Base-by-base conservation (phyloP, 1,284 basidiomycete species). In the Malassezia psittaci region DNA sequence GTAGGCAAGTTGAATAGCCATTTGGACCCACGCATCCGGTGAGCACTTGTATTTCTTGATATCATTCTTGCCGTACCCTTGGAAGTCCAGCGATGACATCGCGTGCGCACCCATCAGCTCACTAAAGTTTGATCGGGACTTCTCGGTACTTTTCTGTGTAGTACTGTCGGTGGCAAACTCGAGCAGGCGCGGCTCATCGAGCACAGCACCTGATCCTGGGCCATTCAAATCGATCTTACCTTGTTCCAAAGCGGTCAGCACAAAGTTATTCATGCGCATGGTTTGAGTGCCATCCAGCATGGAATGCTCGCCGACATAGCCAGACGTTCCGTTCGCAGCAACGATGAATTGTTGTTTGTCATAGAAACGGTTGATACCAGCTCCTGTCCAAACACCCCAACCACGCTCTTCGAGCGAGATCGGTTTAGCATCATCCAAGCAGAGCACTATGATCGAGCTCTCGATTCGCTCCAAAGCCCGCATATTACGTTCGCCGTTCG, bases 201-300 rank as follows among this genome's bases (percentile, higher is more conserved):
- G 80, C 12, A 88, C 79, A 21, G 77, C 71, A 37, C 77, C 67
- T 29, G 78, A 77, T 1, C 79, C 78, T n/a, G 54, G 51, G 47
- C 77, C 76, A 8, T 63, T 44, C 33, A 81, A 76, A 61, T 90
- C 84, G 61, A 87, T 81, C 76, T 88, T 90, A 67, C 83, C 82
- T n/a, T 82, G 79, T 6, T 83, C 83, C 43, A 96, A 78, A 0
- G 85, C 82, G 13, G 83, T 87, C 41, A 96, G 78, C 52, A 90
- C 79, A 76, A 91, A 99, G 76, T 99, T 93, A 79, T 94, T 96
- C 79, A 96, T 77, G 52, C 93, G 85, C 34, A 96, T 79, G 0
- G 93, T 96, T 0, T 93, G 88, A 0, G 90, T 96, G 43, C 93
- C 93, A 72, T 96, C 93, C 87, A 91, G 88, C 74, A 87, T 89